These are phyloP conservation scores for Tirmania nivea DNA, from an alignment of 495 filamentous ascomycete genomes.

Conservation along the genomic window DNA sequence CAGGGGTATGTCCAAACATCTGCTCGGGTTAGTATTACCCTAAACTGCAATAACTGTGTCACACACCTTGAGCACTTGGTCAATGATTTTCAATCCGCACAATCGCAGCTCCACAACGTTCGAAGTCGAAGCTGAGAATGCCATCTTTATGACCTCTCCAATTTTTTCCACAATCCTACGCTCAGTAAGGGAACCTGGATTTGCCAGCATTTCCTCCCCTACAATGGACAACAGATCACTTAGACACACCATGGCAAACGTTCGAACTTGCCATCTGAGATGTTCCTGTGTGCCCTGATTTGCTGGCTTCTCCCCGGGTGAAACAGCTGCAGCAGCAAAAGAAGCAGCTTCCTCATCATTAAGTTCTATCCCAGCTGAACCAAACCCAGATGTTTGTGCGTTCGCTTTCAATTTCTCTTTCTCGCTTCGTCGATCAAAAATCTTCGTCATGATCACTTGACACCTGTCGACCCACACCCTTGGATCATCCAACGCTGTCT, in stretches of 20 bases:
- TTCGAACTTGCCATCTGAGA: slow-evolving; percentile 84
- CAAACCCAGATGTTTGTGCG: slow-evolving; percentile 26
- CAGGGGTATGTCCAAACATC: slow-evolving; percentile 82
- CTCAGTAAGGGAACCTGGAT: slow-evolving; percentile 13
- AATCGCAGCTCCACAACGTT: slow-evolving; percentile 74
- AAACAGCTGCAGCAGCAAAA: slow-evolving; percentile 53
- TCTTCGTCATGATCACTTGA: slow-evolving; percentile 75
- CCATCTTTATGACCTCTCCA: slow-evolving; percentile 88
- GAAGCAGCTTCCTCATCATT: slow-evolving; percentile 94
- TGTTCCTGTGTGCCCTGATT: slow-evolving; percentile 52
- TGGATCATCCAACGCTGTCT: slow-evolving; percentile 30
- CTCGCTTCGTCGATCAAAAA: slow-evolving; percentile 33
- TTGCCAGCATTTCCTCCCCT: slow-evolving; percentile 55
- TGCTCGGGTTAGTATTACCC: slow-evolving; percentile 3
- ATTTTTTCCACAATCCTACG: slow-evolving; percentile 31
- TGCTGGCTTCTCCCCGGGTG: slow-evolving; percentile 39
- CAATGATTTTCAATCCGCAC: slow-evolving; percentile 78
- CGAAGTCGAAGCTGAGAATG: slow-evolving; percentile 91
- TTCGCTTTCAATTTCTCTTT: slow-evolving; percentile 21
- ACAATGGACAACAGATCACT: slow-evolving; percentile 58
- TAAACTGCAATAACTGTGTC: neutral
- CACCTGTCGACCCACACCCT: neutral
- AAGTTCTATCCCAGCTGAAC: slow-evolving; percentile 42
- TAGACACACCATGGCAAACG: slow-evolving; percentile 84
- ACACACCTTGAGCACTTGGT: slow-evolving; percentile 54